Percentiles rank a stretch among this genome's conserved stretches.
Conservation (phyloP, 176 grass and related monocot species). For the Avena atlantica region DNA sequence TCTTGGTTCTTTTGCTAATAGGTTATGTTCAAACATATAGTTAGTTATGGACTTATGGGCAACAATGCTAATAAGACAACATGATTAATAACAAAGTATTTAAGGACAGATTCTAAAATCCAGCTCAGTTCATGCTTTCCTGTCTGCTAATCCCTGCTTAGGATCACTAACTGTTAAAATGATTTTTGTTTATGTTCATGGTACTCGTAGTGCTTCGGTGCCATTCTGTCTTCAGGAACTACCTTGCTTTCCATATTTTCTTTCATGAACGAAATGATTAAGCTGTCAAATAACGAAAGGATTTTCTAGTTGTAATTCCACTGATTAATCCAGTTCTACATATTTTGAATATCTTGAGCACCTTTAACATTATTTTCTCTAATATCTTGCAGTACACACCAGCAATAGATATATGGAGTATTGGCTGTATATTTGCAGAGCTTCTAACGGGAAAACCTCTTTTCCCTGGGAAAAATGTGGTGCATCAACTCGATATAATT, state of each 20-base stretch:
- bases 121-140: background rate
- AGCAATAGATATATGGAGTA: conserved; percentile 99
- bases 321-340: background rate
- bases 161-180: conserved; percentile 12
- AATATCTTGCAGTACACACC: conserved; percentile 79
- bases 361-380: conserved; percentile 25
- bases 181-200: conserved; percentile 1
- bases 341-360: conserved; percentile 1
- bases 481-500: conserved; percentile 94
- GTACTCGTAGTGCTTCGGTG: background rate
- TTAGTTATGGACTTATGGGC: background rate
- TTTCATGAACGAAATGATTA: conserved; percentile 20
- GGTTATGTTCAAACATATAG: background rate
- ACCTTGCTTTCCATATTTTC: background rate
- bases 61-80: background rate
- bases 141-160: conserved; percentile 19
- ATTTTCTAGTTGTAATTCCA: background rate
- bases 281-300: background rate
- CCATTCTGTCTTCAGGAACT: background rate
- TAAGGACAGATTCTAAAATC: background rate
- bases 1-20: background rate
- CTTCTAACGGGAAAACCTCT: conserved; percentile 92
- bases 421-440: conserved; percentile 96
- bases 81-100: background rate
- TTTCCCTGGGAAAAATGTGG: conserved; percentile 97